A percentile compares a stretch with the other conserved stretches of the same genome.
Conservation (phyloP, 2,329 filamentous ascomycete genomes). For the Calonectria henricotiae region DNA sequence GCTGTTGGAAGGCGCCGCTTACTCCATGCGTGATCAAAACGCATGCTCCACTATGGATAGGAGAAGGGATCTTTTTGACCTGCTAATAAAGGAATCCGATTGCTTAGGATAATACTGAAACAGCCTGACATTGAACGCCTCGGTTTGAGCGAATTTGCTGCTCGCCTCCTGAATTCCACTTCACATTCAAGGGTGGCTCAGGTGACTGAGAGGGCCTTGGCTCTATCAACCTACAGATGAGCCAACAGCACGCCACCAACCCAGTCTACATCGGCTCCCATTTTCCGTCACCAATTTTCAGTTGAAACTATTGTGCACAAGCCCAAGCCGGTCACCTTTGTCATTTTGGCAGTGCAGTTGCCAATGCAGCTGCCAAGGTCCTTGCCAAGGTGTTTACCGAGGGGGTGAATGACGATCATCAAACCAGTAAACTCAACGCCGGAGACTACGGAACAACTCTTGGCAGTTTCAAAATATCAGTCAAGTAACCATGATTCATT, state of each 20-base stretch:
- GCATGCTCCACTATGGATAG: not conserved
- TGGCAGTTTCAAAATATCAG: not conserved
- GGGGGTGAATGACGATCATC: not conserved
- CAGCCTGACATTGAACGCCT: not conserved
- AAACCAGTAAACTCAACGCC: not conserved
- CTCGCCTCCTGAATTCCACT: not conserved
- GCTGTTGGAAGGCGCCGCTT: constrained; percentile 8
- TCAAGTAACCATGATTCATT: too few relatives aligned
- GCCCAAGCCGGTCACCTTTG: too few relatives aligned
- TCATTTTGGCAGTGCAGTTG: too few relatives aligned
- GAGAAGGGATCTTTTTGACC: not conserved
- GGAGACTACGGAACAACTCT: not conserved
- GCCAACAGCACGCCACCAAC: too few relatives aligned
- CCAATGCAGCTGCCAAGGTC: too few relatives aligned
- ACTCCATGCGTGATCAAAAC: not conserved
- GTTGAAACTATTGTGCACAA: too few relatives aligned
- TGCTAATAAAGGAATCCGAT: constrained; percentile 4
- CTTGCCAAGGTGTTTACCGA: not conserved
- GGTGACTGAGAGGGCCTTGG: not conserved
- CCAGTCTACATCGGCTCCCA: too few relatives aligned
- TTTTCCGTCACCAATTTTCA: too few relatives aligned
- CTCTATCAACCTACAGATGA: too few relatives aligned
- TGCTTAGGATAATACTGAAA: constrained; percentile 8
- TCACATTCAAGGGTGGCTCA: not conserved
- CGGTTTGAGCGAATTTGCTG: not conserved